phyloP scores from a whole-genome alignment of 208 protist species.

The Vickermania spadyakhi region DNA sequence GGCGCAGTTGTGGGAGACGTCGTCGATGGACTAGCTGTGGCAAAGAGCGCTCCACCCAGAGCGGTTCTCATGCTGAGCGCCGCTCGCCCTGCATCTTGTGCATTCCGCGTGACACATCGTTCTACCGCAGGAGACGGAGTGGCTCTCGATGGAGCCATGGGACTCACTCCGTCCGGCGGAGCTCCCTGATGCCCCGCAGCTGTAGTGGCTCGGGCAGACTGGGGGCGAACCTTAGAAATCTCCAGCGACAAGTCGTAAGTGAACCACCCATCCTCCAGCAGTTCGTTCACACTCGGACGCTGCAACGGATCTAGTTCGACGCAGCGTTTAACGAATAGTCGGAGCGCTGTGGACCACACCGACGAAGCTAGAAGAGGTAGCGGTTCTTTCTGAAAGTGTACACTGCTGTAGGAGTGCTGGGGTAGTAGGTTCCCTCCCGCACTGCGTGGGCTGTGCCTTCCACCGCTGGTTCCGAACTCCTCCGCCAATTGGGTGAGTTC shows the following conservation, averaged over 20 bases:
- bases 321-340: constrained; percentile 57
- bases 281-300: constrained; percentile 40
- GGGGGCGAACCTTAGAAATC: no score
- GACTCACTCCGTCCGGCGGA: no score
- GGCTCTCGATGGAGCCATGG: no score
- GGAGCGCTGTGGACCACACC: constrained; percentile 24
- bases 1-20: no score
- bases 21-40: no score
- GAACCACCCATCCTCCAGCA: constrained; percentile 81
- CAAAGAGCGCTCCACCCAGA: no score
- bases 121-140: no score
- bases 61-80: neutral
- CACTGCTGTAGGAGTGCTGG: neutral
- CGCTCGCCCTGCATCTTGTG: neutral
- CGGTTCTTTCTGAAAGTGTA: constrained; percentile 5
- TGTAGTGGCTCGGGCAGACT: no score
- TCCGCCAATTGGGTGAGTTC: constrained; percentile 48
- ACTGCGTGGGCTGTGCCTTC: neutral
- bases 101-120: no score
- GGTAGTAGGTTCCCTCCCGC: neutral
- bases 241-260: no score
- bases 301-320: constrained; percentile 19
- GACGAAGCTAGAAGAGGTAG: constrained; percentile 11
- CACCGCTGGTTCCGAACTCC: constrained; percentile 8
- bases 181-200: no score